A percentile compares a stretch with the other conserved stretches of the same genome.
These are phyloP conservation scores for Lepraria neglecta DNA, from an alignment of 495 filamentous ascomycete genomes.

Conservation along the genomic window DNA sequence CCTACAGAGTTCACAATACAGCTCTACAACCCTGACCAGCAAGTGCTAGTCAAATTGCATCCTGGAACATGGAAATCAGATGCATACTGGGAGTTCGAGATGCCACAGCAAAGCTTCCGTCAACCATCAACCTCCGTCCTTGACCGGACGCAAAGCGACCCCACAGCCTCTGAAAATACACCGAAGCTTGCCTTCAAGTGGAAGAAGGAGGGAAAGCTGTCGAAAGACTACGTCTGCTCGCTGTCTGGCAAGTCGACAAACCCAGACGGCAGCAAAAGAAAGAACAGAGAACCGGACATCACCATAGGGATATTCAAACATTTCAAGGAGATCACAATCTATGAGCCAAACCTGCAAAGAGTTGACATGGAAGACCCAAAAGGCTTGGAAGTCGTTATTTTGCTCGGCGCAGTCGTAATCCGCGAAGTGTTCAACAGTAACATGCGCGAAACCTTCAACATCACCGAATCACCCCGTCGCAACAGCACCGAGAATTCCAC, in stretches of 20 bases:
- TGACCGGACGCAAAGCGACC: slow-evolving; percentile 68
- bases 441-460: slow-evolving; percentile 70
- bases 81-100: slow-evolving; percentile 82
- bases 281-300: slow-evolving; percentile 88
- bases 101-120: slow-evolving; percentile 80
- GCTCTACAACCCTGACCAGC: slow-evolving; percentile 91
- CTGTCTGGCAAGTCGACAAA: slow-evolving; percentile 68
- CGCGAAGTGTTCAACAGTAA: slow-evolving; percentile 74
- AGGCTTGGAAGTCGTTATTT: slow-evolving; percentile 78
- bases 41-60: slow-evolving; percentile 62
- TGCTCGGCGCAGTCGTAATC: slow-evolving; percentile 79
- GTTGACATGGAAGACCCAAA: slow-evolving; percentile 94
- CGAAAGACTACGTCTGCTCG: slow-evolving; percentile 74
- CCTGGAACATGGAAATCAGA: slow-evolving; percentile 70
- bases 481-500: slow-evolving; percentile 24
- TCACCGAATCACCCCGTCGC: slow-evolving; percentile 42
- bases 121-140: slow-evolving; percentile 68
- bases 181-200: slow-evolving; percentile 82
- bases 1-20: slow-evolving; percentile 75
- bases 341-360: slow-evolving; percentile 83
- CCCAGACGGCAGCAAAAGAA: slow-evolving; percentile 55
- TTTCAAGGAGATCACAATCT: slow-evolving; percentile 70
- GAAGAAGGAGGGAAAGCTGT: slow-evolving; percentile 84
- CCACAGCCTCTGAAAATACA: slow-evolving; percentile 58
- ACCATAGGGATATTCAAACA: slow-evolving; percentile 73